Evolutionary conservation across 2,329 filamentous ascomycete species (phyloP).

Genomic region (Endoconidiophora laricicola): DNA sequence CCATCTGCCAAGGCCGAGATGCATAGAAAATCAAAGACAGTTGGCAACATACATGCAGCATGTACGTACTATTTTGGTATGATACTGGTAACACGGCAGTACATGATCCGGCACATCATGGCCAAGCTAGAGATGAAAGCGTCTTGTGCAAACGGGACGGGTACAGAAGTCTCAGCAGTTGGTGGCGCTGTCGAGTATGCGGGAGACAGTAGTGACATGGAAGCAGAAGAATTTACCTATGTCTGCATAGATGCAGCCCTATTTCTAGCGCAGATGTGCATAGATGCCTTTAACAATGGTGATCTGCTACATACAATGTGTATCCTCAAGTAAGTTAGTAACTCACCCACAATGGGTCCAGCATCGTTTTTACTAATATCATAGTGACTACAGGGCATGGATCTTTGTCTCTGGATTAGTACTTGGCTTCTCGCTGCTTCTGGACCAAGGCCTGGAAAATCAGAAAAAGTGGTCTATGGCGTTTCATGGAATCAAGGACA

Average conservation of each 20-base stretch:
- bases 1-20: neutral
- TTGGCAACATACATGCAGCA: constrained; percentile 13
- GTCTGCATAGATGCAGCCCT: constrained; percentile 32
- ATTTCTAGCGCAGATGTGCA: constrained; percentile 32
- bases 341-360: neutral
- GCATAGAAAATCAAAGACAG: constrained; percentile 6
- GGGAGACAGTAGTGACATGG: no score
- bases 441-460: constrained; percentile 1
- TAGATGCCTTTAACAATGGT: constrained; percentile 24
- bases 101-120: constrained; percentile 13
- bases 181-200: neutral
- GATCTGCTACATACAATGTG: constrained; percentile 32
- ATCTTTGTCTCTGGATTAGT: constrained; percentile 14
- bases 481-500: constrained; percentile 32
- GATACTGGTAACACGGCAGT: constrained; percentile 13
- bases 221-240: constrained; percentile 12
- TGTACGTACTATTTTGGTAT: constrained; percentile 14
- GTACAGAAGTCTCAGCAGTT: constrained; percentile 14
- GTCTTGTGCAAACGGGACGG: constrained; percentile 21
- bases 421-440: constrained; percentile 13
- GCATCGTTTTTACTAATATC: no score
- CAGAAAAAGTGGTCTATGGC: constrained; percentile 17
- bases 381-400: constrained; percentile 9
- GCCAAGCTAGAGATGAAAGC: constrained; percentile 15
- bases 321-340: constrained; percentile 28